Percentiles rank a stretch among this genome's conserved stretches.
phyloP scores from a whole-genome alignment of 2,329 filamentous ascomycete species.

The Tolypocladium inflatum region DNA sequence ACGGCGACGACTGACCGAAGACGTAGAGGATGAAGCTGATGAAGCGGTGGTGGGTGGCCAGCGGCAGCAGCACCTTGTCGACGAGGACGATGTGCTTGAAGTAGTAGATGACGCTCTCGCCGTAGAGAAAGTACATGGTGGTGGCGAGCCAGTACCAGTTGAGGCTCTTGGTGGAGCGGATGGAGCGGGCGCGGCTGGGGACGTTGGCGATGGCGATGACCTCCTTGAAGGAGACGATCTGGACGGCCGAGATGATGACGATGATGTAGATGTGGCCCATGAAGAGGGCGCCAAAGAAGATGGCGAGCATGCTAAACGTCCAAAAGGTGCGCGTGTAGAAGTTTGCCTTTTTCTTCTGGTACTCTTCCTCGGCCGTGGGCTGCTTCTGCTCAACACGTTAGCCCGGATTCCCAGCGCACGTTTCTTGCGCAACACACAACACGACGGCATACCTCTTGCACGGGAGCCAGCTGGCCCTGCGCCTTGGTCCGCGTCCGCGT shows the following conservation, averaged over 20 bases:
- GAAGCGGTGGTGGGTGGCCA: conserved; percentile 95
- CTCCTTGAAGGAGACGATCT: conserved; percentile 98
- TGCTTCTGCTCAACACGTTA: conserved; percentile 26
- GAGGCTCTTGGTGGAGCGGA: conserved; percentile 89
- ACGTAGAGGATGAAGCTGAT: conserved; percentile 98
- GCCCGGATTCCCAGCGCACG: background rate
- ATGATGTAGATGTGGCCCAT: conserved; percentile 97
- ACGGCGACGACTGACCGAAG: conserved; percentile 57
- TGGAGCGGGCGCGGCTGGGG: conserved; percentile 78
- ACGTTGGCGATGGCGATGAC: conserved; percentile 97
- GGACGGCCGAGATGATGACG: conserved; percentile 80
- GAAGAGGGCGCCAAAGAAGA: conserved; percentile 88
- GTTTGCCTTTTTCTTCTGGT: conserved; percentile 97
- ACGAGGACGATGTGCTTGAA: conserved; percentile 98
- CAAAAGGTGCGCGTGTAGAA: conserved; percentile 96
- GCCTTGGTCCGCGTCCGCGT: conserved; percentile 16
- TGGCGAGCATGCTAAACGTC: conserved; percentile 94
- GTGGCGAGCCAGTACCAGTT: conserved; percentile 99
- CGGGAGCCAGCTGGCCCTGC: conserved; percentile 20
- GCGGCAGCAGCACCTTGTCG: conserved; percentile 81
- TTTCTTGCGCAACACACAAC: background rate
- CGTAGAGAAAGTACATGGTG: conserved; percentile 98
- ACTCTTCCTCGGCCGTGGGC: conserved; percentile 48
- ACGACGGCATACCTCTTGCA: conserved; percentile 24
- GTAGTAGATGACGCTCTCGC: conserved; percentile 98